A percentile compares a stretch with the other conserved stretches of the same genome.
Evolutionary conservation across 2,329 filamentous ascomycete genomes (phyloP).

Genomic region (Scortechinia acanthostroma): DNA sequence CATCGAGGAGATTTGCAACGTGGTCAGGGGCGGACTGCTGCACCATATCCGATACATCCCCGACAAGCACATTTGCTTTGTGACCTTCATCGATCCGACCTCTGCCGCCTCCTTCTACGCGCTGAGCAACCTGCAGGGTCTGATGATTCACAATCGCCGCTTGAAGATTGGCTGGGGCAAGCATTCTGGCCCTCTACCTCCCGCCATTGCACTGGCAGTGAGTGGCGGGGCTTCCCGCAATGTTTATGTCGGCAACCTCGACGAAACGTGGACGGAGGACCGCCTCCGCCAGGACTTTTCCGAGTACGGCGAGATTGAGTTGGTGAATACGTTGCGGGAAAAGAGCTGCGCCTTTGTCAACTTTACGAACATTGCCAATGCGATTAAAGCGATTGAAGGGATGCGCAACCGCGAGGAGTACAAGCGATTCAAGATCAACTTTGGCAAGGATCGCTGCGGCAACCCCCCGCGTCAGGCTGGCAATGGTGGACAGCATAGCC

Average conservation of each 20-base stretch:
- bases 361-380: constrained; percentile 99
- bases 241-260: constrained; percentile 94
- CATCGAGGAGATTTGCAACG: constrained; percentile 98
- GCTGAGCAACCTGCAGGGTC: constrained; percentile 88
- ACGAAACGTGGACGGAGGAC: constrained; percentile 96
- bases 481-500: constrained; percentile 58
- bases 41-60: constrained; percentile 99
- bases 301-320: constrained; percentile 93
- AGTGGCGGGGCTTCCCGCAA: constrained; percentile 96
- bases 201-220: constrained; percentile 90
- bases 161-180: constrained; percentile 99
- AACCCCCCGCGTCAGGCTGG: constrained; percentile 87
- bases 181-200: constrained; percentile 91
- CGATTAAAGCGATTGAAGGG: constrained; percentile 97
- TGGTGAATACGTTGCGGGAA: constrained; percentile 92
- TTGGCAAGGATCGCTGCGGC: constrained; percentile 95
- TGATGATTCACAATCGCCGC: constrained; percentile 98
- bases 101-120: constrained; percentile 97
- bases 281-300: constrained; percentile 92
- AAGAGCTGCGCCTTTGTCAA: constrained; percentile 99
- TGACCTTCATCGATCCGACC: constrained; percentile 97
- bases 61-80: constrained; percentile 99
- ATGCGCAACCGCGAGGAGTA: constrained; percentile 93
- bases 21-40: constrained; percentile 86
- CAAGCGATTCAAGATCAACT: constrained; percentile 98